Conservation (phyloP, 176 grass and related monocot species). For the Alopecurus myosuroides region DNA sequence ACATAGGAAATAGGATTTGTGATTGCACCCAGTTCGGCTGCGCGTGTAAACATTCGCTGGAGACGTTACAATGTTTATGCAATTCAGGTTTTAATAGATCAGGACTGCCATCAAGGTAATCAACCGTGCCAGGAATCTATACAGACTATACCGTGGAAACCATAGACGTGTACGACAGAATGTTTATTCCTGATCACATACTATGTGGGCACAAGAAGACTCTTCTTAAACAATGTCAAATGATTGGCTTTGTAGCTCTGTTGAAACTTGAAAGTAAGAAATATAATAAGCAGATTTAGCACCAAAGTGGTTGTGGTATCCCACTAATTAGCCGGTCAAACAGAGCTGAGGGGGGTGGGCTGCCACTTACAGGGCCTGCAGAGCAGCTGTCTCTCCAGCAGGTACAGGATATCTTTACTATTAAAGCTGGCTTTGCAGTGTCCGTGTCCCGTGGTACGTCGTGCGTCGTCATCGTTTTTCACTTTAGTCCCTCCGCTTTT, state of each 20-base stretch:
- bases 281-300: background rate
- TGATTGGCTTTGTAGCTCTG: background rate
- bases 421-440: too few species aligned
- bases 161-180: background rate
- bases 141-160: background rate
- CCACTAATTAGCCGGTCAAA: constrained; percentile 42
- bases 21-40: background rate
- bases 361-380: constrained; percentile 25
- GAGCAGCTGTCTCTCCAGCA: constrained; percentile 5
- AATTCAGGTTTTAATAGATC: background rate
- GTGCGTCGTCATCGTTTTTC: too few species aligned
- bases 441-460: too few species aligned
- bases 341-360: constrained; percentile 9
- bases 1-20: background rate
- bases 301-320: constrained; percentile 27
- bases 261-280: background rate
- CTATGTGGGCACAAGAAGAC: background rate
- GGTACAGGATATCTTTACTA: background rate
- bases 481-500: too few species aligned
- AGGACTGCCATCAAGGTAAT: background rate
- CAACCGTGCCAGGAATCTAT: background rate
- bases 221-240: background rate
- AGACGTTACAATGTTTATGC: background rate
- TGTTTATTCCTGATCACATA: background rate
- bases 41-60: background rate